Conservation (phyloP, 2,329 filamentous ascomycete species). For the Microsporum audouinii region DNA sequence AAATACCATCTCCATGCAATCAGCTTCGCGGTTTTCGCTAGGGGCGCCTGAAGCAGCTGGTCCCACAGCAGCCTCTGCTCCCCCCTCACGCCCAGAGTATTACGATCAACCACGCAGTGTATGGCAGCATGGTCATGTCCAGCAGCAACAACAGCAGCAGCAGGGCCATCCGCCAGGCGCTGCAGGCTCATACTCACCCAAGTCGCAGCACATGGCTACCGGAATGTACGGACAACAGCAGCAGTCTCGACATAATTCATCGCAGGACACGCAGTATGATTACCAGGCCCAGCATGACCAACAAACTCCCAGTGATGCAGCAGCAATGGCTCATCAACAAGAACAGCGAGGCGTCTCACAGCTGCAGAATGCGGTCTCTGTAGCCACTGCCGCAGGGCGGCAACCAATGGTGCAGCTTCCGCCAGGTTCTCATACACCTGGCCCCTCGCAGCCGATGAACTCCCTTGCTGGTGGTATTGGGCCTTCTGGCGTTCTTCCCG, state of each 20-base stretch:
- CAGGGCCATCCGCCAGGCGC: constrained; percentile 15
- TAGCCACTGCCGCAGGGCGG: constrained; percentile 40
- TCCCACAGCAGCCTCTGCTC: constrained; percentile 16
- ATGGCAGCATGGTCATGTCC: constrained; percentile 29
- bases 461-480: constrained; percentile 52
- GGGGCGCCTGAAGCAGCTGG: constrained; percentile 21
- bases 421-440: constrained; percentile 33
- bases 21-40: constrained; percentile 26
- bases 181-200: constrained; percentile 32
- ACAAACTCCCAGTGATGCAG: constrained; percentile 32
- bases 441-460: constrained; percentile 43
- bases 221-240: constrained; percentile 22
- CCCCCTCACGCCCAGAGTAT: constrained; percentile 24
- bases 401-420: constrained; percentile 39
- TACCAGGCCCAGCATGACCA: constrained; percentile 36
- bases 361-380: constrained; percentile 53
- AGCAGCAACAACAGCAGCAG: constrained; percentile 18
- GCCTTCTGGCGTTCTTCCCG: constrained; percentile 42
- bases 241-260: constrained; percentile 26
- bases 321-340: constrained; percentile 46
- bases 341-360: constrained; percentile 56
- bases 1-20: constrained; percentile 74
- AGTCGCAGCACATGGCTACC: constrained; percentile 27
- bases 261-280: constrained; percentile 35
- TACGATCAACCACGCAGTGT: constrained; percentile 31